phyloP scores from a whole-genome alignment of 1,284 basidiomycete species.

The Cutaneotrichosporon sp. region DNA sequence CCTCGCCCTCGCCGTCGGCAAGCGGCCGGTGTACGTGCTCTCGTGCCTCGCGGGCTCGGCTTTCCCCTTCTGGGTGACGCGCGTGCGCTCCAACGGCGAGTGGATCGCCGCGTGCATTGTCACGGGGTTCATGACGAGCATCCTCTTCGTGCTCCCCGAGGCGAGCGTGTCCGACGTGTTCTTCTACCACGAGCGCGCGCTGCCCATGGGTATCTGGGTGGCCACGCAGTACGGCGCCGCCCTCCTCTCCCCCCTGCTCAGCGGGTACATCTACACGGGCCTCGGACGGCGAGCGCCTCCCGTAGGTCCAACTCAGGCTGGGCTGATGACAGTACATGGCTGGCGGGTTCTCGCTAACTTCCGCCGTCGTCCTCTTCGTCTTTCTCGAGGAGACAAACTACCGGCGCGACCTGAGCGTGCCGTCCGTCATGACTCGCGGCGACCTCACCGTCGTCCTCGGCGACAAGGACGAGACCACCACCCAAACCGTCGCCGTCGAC shows the following conservation, averaged over 20 bases:
- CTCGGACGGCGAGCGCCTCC: conserved; percentile 30
- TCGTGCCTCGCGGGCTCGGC: conserved; percentile 14
- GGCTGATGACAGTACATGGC: conserved; percentile 15
- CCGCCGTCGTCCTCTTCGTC: conserved; percentile 29
- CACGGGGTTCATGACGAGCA: conserved; percentile 25
- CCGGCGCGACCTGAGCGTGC: conserved; percentile 7
- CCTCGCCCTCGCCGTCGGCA: conserved; percentile 29
- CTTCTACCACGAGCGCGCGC: conserved; percentile 35
- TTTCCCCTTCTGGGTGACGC: not conserved
- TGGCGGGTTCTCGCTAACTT: conserved; percentile 21
- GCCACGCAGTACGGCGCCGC: conserved; percentile 27
- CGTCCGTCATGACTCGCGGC: not conserved
- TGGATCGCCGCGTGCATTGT: conserved; percentile 28
- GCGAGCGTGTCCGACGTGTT: conserved; percentile 33
- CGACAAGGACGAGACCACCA: not conserved
- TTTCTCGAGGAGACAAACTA: conserved; percentile 37
- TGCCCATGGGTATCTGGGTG: conserved; percentile 30
- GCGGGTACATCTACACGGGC: conserved; percentile 34
- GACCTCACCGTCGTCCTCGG: not conserved
- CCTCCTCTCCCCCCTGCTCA: conserved; percentile 28
- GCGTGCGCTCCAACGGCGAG: not conserved
- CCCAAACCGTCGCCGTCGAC: not conserved
- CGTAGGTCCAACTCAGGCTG: conserved; percentile 13
- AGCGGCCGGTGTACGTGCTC: conserved; percentile 30
- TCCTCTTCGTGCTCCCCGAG: conserved; percentile 29